Conservation (phyloP, 2,329 filamentous ascomycete genomes). For the Cladosporium phlei region DNA sequence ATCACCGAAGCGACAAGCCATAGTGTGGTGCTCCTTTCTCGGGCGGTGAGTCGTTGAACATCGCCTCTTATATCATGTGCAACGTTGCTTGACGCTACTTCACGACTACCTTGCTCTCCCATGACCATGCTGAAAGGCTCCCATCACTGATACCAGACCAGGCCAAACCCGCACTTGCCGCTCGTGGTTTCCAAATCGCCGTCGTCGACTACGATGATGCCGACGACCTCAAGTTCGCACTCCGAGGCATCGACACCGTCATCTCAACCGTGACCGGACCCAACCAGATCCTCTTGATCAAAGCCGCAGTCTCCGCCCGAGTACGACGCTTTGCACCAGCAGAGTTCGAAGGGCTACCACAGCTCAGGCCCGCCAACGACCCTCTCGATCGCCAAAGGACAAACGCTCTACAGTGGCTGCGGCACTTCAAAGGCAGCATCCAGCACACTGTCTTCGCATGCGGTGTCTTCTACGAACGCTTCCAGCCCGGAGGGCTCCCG, state of each 20-base stretch:
- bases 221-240: conserved; percentile 56
- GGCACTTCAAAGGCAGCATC: conserved; percentile 55
- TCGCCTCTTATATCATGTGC: neutral
- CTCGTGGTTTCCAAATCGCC: conserved; percentile 60
- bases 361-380: conserved; percentile 51
- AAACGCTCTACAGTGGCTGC: conserved; percentile 53
- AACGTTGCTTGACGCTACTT: no score
- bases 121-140: neutral
- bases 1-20: conserved; percentile 60
- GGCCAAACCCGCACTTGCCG: conserved; percentile 52
- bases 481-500: conserved; percentile 62
- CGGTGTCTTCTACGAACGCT: conserved; percentile 71
- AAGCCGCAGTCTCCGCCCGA: conserved; percentile 60
- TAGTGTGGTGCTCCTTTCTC: conserved; percentile 65
- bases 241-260: conserved; percentile 69
- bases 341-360: conserved; percentile 66
- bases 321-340: conserved; percentile 69
- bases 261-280: conserved; percentile 67
- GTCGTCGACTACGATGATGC: conserved; percentile 62
- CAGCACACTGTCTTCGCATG: conserved; percentile 68
- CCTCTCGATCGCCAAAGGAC: conserved; percentile 58
- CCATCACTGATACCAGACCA: conserved; percentile 29
- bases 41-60: conserved; percentile 46
- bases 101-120: no score
- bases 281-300: conserved; percentile 66